These are phyloP conservation scores for Mucor irregularis DNA, from an alignment of 371 early-diverging fungal genomes.

Conservation along the genomic window DNA sequence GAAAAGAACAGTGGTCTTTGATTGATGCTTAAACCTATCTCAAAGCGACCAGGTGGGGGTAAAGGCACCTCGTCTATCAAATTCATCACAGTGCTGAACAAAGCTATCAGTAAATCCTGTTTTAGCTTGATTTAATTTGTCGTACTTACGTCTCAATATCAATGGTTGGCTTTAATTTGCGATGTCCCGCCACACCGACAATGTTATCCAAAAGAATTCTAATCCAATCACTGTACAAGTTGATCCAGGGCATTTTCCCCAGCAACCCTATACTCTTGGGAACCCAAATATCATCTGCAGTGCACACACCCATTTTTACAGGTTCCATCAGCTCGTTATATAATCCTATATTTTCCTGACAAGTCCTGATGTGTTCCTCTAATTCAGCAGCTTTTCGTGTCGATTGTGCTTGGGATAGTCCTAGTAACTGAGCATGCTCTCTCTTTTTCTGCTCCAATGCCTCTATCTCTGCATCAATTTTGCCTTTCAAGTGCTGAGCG, in stretches of 20 bases:
- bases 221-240: slow-evolving; percentile 79
- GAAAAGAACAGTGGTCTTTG: slow-evolving; percentile 67
- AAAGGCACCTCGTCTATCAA: slow-evolving; percentile 75
- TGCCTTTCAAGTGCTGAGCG: slow-evolving; percentile 48
- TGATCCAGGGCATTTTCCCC: slow-evolving; percentile 74
- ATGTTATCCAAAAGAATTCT: slow-evolving; percentile 62
- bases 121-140: neutral
- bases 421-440: slow-evolving; percentile 1
- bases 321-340: slow-evolving; percentile 69
- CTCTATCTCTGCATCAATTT: slow-evolving; percentile 35
- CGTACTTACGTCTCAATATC: slow-evolving; percentile 51
- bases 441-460: slow-evolving; percentile 20
- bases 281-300: slow-evolving; percentile 64
- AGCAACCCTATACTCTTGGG: slow-evolving; percentile 75
- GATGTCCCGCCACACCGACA: slow-evolving; percentile 57
- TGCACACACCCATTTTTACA: slow-evolving; percentile 57
- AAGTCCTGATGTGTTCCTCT: slow-evolving; percentile 44
- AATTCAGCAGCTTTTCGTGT: slow-evolving; percentile 25
- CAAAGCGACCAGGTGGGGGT: slow-evolving; percentile 82
- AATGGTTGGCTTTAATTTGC: slow-evolving; percentile 31
- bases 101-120: neutral
- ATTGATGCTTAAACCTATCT: slow-evolving; percentile 70
- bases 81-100: slow-evolving; percentile 59
- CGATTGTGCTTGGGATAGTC: slow-evolving; percentile 16
- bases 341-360: slow-evolving; percentile 70